phyloP scores from a whole-genome alignment of 768 basidiomycete species.

The Xerocomellus intermedius region DNA sequence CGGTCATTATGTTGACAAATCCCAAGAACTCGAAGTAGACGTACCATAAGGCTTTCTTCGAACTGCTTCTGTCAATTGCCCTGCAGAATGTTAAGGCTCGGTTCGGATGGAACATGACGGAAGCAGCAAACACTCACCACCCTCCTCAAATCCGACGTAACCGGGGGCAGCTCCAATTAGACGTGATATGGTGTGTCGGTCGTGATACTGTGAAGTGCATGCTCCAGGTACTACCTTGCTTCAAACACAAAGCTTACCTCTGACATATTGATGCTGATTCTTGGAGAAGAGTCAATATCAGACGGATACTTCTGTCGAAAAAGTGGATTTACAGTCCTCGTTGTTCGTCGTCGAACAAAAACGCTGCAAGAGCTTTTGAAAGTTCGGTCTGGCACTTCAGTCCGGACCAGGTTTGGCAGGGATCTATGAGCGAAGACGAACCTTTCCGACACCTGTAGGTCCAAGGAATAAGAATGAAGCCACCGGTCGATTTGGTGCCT shows the following conservation, averaged over 20 bases:
- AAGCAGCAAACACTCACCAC: conserved; percentile 44
- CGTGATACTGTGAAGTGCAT: conserved; percentile 62
- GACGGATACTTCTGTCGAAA: not conserved
- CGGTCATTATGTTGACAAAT: not conserved
- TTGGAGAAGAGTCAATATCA: conserved; percentile 25
- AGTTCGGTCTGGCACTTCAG: conserved; percentile 61
- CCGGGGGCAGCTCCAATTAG: conserved; percentile 93
- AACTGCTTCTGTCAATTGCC: conserved; percentile 65
- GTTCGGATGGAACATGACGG: not conserved
- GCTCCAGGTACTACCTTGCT: not conserved
- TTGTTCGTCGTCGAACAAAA: conserved; percentile 88
- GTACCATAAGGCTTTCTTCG: conserved; percentile 57
- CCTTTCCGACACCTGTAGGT: conserved; percentile 86
- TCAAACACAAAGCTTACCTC: conserved; percentile 42
- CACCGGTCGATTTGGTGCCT: conserved; percentile 85
- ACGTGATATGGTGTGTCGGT: conserved; percentile 87
- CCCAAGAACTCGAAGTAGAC: not conserved
- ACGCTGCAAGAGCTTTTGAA: conserved; percentile 82
- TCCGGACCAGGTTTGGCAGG: not conserved
- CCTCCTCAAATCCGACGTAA: conserved; percentile 76
- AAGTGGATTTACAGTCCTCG: conserved; percentile 66
- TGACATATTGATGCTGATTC: conserved; percentile 94
- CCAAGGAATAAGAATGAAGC: conserved; percentile 92
- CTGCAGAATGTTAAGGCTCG: conserved; percentile 23
- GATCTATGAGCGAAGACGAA: conserved; percentile 19